These are phyloP conservation scores for Hibiscus syriacus DNA, from an alignment of 345 rosid species.

Conservation along the genomic window DNA sequence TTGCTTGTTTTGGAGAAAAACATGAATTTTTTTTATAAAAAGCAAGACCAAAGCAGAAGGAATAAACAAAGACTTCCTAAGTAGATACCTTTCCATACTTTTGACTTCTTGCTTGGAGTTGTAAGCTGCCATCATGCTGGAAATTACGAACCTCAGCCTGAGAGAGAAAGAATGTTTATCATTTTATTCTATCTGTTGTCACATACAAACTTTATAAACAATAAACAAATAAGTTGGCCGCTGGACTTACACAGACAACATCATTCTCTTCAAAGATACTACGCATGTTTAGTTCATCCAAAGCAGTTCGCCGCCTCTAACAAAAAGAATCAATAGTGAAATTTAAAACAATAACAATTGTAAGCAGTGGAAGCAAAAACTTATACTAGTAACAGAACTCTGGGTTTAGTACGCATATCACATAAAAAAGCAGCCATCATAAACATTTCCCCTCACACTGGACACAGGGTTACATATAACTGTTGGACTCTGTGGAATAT, in stretches of 20 bases:
- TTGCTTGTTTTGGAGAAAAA: background rate
- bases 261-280: conserved; percentile 75
- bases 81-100: conserved; percentile 85
- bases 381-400: background rate
- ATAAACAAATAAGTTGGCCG: background rate
- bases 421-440: background rate
- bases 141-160: conserved; percentile 89
- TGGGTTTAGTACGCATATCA: background rate
- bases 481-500: background rate
- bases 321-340: conserved; percentile 8
- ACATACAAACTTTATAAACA: background rate
- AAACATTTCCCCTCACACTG: background rate
- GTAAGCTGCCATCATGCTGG: conserved; percentile 75
- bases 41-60: background rate
- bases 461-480: background rate
- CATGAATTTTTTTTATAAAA: background rate
- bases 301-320: conserved; percentile 88
- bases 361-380: background rate
- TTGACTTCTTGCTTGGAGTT: conserved; percentile 89
- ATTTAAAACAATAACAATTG: background rate
- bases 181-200: background rate
- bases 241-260: conserved; percentile 75
- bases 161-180: background rate
- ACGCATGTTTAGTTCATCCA: conserved; percentile 97
- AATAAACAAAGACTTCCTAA: background rate